A percentile compares a stretch with the other conserved stretches of the same genome.
phyloP scores from a whole-genome alignment of 441 rosid species.

The Mallotus japonicus region DNA sequence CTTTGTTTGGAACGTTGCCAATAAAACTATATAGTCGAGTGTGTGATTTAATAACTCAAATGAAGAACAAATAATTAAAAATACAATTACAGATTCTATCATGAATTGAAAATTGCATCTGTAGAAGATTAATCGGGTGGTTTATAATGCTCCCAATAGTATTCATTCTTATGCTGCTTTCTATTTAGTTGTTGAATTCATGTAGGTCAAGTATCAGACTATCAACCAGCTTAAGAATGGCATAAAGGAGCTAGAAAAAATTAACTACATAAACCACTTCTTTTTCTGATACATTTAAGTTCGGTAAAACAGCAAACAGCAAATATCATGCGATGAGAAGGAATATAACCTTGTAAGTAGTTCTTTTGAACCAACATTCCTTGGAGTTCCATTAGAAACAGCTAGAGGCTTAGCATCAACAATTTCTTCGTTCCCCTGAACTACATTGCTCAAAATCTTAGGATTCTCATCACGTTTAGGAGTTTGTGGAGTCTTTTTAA shows the following conservation, averaged over 20 bases:
- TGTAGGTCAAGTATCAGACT: not conserved
- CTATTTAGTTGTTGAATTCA: not conserved
- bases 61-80: not conserved
- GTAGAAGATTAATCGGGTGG: not conserved
- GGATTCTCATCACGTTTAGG: conserved; percentile 63
- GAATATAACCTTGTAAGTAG: conserved; percentile 54
- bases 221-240: not conserved
- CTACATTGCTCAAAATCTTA: conserved; percentile 31
- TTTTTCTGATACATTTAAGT: not conserved
- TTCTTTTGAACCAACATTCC: conserved; percentile 40
- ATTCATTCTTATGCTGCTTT: not conserved
- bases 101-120: not conserved
- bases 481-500: conserved; percentile 50
- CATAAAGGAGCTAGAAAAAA: not conserved
- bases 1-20: not conserved
- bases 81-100: not conserved
- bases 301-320: conserved; percentile 8
- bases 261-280: not conserved
- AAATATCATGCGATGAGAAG: conserved; percentile 19
- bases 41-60: not conserved
- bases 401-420: conserved; percentile 59
- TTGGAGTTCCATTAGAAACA: conserved; percentile 43
- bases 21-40: not conserved
- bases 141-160: not conserved
- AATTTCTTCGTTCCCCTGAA: conserved; percentile 59